Evolutionary conservation across 2,329 filamentous ascomycete genomes (phyloP), one percentile per base, ranked within the genome.

Genomic region (Calonectria montana): DNA sequence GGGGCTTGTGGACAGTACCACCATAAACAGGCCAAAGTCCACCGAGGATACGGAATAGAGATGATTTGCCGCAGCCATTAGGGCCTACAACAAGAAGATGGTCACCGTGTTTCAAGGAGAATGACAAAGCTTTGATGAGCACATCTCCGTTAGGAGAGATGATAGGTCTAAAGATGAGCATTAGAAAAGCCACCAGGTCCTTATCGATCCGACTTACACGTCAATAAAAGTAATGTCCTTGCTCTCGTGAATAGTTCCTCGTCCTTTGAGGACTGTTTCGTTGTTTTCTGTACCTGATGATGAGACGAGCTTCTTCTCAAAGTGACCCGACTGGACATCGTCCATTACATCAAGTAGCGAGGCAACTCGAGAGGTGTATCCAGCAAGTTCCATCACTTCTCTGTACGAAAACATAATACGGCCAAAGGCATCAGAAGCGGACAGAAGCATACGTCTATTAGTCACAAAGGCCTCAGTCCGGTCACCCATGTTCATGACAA

Each of bases 21-120:
- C 97, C 96, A 83, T 99, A 99, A 15, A 98, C 97, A 18, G 97
- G 97, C 97, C 97, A 99, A 3, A 99, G 88, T 0, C 97, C 97
- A 73, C 97, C 97, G 1, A 99, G 90, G 77, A 99, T 99, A 43
- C 97, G 92, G 90, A 99, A 99, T 3, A 99, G 89, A 18, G 94
- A 97, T 0, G 95, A 98, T 84, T 99, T 99, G 48, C 97, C 97
- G 83, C 97, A 99, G 43, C 97, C 97, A 82, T 99, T 99, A 25
- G 97, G 97, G 1, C 97, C 97, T 48, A 98, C 94, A 48, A 99
- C 97, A 43, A 99, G 91, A 8, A 99, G 89, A 78, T 99, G 97
- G 71, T 98, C 95, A 67, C 95, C 95, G 1, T 93, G 93, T 68
- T 92, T 90, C 74, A 99, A 94, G 31, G 92, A 91, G 85, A 99